Base-by-base conservation (phyloP, 192 early-diverging fungal species). In the Mortierella claussenii region DNA sequence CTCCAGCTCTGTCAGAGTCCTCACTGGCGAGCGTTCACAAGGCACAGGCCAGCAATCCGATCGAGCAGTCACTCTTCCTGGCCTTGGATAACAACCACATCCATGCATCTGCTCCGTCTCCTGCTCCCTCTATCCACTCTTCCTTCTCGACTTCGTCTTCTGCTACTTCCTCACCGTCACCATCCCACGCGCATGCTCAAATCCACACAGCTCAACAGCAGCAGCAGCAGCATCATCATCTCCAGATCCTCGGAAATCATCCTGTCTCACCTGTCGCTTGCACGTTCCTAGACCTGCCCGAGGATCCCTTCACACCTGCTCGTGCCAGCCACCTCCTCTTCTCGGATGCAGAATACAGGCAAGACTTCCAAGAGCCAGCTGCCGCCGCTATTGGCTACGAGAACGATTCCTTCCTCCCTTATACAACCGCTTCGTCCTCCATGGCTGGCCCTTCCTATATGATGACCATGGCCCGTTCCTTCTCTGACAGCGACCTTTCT, bases 31-130 rank as follows among this genome's bases (percentile, higher is more conserved):
- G 34, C 20, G 7, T 27, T 12, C 43, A 31, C 54, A 67, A 76
- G 73, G 73, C 73, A 76, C 73, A 76, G 73, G 67, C 73, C 73
- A 76, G 49, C 18, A 55, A 65, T 64, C 55, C 45, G 52, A 57
- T 52, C 54, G 60, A 71, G 33, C 60, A 56, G 55, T 57, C 60
- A 52, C 68, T 60, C 21, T 40, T 27, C 44, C 46, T 46, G 23
- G 13, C 48, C 21, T 10, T 53, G 12, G 50, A 47, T 26, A 23
- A 32, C 58, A 12, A 55, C 46, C 52, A 54, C 60, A 36, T 51
- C 54, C 23, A 49, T 57, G 60, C 60, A 36, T 51, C 54, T 28
- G 56, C 67, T 33, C 67, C 67, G n/a, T 74, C 69, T n/a, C 69
- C 62, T 17, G 61, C 69, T 31, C 43, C 55, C 20, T 65, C 69